These are phyloP conservation scores for Aristolochia contorta DNA, from an alignment of 164 flowering plant species.

Conservation along the genomic window DNA sequence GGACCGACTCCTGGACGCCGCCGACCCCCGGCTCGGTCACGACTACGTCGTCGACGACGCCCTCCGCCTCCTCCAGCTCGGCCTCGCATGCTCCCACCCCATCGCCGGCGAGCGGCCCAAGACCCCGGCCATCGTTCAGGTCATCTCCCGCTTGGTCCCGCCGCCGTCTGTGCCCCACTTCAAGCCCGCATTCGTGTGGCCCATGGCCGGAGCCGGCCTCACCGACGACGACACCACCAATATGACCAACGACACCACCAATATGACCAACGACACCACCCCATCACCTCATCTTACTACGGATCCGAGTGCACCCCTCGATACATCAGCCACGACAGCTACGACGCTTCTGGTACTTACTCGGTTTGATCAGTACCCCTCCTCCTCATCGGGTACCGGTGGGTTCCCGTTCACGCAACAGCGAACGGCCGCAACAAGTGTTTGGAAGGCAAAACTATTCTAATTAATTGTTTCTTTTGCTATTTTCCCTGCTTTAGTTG, in stretches of 20 bases:
- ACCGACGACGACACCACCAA: constrained; percentile 9
- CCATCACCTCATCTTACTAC: constrained; percentile 17
- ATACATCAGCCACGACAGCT: constrained; percentile 4
- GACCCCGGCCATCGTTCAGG: constrained; percentile 38
- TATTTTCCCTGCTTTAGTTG: too few relatives aligned
- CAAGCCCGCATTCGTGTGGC: constrained; percentile 63
- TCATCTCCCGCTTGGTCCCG: constrained; percentile 28
- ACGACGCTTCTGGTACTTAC: neutral
- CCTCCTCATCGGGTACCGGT: too few relatives aligned
- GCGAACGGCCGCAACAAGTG: neutral
- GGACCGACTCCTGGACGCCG: constrained; percentile 42
- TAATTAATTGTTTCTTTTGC: neutral
- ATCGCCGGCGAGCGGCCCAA: constrained; percentile 45
- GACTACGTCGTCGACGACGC: constrained; percentile 42
- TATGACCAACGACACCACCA: constrained; percentile 13
- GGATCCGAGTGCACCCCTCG: constrained; percentile 7
- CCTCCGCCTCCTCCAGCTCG: constrained; percentile 37
- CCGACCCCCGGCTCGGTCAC: constrained; percentile 29
- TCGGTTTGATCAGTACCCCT: neutral
- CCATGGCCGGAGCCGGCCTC: constrained; percentile 12
- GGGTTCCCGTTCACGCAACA: too few relatives aligned
- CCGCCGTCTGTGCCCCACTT: constrained; percentile 46
- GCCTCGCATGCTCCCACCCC: constrained; percentile 69
- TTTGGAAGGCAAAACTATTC: neutral
- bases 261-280: constrained; percentile 13